phyloP scores from a whole-genome alignment of 2,329 filamentous ascomycete genomes.

The Colletotrichum limetticola region DNA sequence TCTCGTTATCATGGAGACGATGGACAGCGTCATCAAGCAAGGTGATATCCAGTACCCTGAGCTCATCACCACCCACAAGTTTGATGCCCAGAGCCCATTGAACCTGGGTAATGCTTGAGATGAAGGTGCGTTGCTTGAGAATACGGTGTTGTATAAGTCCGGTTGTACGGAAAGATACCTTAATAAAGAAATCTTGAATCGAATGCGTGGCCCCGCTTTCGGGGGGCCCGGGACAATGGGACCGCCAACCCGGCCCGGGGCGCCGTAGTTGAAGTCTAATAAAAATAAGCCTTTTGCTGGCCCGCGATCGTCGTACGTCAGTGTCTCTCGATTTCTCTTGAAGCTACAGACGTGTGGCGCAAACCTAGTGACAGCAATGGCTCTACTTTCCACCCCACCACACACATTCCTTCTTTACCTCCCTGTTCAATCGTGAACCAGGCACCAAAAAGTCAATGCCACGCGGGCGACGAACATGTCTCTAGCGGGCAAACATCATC shows the following conservation, averaged over 20 bases:
- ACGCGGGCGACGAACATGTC: not conserved
- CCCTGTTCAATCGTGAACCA: not conserved
- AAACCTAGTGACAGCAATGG: not conserved
- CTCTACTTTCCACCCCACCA: constrained; percentile 15
- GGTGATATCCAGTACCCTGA: constrained; percentile 65
- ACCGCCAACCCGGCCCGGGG: not conserved
- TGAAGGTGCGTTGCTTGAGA: not conserved
- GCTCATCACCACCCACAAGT: constrained; percentile 66
- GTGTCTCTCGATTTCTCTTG: not conserved
- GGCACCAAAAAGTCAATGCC: not conserved
- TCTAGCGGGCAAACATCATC: not conserved
- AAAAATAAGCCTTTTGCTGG: constrained; percentile 15
- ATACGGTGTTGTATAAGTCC: not conserved
- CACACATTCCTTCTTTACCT: not conserved
- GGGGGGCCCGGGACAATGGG: constrained; percentile 1
- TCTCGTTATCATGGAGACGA: constrained; percentile 83
- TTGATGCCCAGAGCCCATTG: constrained; percentile 68
- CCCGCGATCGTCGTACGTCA: not conserved
- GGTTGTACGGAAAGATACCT: not conserved
- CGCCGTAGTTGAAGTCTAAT: not conserved
- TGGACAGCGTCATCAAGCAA: constrained; percentile 66
- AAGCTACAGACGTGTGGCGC: not conserved
- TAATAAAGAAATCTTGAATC: not conserved
- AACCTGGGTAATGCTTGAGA: constrained; percentile 61
- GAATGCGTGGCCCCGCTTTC: not conserved